These are phyloP conservation scores for Zymoseptoria passerinii DNA, from an alignment of 2,329 filamentous ascomycete genomes.

Conservation along the genomic window DNA sequence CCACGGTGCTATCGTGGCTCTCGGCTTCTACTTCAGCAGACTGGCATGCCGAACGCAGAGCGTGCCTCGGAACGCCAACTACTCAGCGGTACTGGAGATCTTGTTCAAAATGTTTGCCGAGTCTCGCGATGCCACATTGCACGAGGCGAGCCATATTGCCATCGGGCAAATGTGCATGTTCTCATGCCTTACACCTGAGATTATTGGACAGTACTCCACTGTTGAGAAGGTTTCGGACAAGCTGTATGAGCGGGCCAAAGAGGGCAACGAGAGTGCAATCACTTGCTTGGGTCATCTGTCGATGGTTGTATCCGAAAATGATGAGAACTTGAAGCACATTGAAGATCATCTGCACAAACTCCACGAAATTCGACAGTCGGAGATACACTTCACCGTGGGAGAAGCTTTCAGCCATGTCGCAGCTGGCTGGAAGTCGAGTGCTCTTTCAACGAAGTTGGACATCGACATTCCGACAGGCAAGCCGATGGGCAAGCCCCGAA, in stretches of 20 bases:
- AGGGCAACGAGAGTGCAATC: slow-evolving; percentile 75
- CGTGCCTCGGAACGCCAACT: background rate
- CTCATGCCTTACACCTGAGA: slow-evolving; percentile 42
- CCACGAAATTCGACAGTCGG: slow-evolving; percentile 75
- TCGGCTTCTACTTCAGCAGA: slow-evolving; percentile 52
- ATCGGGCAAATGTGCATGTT: slow-evolving; percentile 57
- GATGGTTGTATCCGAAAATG: slow-evolving; percentile 48
- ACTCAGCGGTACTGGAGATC: slow-evolving; percentile 35
- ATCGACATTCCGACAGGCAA: slow-evolving; percentile 48
- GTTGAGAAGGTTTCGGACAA: slow-evolving; percentile 47
- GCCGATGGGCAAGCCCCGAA: slow-evolving; percentile 30
- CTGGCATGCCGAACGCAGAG: slow-evolving; percentile 40
- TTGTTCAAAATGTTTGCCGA: slow-evolving; percentile 46
- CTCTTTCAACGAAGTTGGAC: slow-evolving; percentile 66
- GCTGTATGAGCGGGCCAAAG: slow-evolving; percentile 61
- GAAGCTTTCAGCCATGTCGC: slow-evolving; percentile 75
- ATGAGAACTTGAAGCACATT: slow-evolving; percentile 45
- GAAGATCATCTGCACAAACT: slow-evolving; percentile 63
- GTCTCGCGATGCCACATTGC: slow-evolving; percentile 48
- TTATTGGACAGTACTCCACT: slow-evolving; percentile 21
- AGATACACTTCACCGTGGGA: slow-evolving; percentile 84
- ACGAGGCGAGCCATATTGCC: slow-evolving; percentile 49
- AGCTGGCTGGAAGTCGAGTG: slow-evolving; percentile 74
- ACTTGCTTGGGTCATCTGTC: slow-evolving; percentile 70
- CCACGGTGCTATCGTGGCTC: slow-evolving; percentile 52